Conservation (phyloP, 768 basidiomycete species). For the Tephrocybe sp. region DNA sequence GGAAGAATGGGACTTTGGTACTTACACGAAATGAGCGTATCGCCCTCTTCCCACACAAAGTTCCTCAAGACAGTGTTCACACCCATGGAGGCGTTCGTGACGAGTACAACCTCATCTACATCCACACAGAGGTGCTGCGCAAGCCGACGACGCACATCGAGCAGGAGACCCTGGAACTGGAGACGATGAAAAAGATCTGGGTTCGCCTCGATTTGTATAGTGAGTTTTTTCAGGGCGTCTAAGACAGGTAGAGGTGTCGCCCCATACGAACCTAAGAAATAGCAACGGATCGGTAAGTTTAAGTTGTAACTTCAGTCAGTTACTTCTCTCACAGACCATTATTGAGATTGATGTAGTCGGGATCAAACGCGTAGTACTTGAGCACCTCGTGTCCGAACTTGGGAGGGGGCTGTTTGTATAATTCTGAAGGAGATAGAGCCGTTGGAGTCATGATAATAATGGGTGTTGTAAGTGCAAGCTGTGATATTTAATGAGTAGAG, state of each 20-base stretch:
- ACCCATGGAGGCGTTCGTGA: conserved; percentile 55
- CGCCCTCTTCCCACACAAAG: conserved; percentile 57
- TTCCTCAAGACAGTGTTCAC: conserved; percentile 62
- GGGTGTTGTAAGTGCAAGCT: no score
- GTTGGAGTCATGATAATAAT: no score
- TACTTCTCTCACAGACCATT: conserved; percentile 39
- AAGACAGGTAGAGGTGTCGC: conserved; percentile 45
- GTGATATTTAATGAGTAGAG: no score
- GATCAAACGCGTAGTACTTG: conserved; percentile 53
- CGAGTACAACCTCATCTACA: conserved; percentile 45
- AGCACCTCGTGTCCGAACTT: conserved; percentile 55
- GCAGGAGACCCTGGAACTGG: conserved; percentile 25
- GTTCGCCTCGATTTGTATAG: conserved; percentile 39
- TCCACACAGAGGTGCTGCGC: conserved; percentile 47
- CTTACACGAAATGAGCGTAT: conserved; percentile 57
- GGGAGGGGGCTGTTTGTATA: conserved; percentile 27
- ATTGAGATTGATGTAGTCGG: conserved; percentile 63
- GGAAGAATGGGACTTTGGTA: not conserved
- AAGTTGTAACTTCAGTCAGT: conserved; percentile 23
- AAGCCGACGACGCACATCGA: conserved; percentile 38
- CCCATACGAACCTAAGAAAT: conserved; percentile 45
- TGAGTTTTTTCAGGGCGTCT: conserved; percentile 32
- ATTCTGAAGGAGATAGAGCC: not conserved
- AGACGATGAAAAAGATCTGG: conserved; percentile 48
- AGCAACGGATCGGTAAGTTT: conserved; percentile 17